Evolutionary conservation across 345 rosid species (phyloP).

Genomic region (Microcos paniculata): DNA sequence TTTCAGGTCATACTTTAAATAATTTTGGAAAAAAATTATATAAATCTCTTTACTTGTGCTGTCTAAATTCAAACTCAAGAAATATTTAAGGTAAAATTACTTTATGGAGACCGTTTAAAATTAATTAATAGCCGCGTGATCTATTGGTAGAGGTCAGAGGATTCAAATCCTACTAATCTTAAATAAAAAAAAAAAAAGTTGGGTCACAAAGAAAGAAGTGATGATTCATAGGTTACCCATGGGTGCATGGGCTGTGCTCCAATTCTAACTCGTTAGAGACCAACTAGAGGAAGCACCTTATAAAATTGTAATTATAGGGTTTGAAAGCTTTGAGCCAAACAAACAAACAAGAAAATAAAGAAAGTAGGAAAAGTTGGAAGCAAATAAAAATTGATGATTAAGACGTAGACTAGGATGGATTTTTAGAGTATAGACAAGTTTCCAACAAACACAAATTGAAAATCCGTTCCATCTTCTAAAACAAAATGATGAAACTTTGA

Average conservation of each 20-base stretch:
- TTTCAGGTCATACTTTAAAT: not conserved
- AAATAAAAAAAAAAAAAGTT: too few species aligned
- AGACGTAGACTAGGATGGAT: slow-evolving; percentile 38
- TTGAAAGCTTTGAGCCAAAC: slow-evolving; percentile 36
- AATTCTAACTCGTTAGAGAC: slow-evolving; percentile 11
- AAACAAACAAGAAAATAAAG: not conserved
- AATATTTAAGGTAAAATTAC: not conserved
- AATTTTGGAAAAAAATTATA: too few species aligned
- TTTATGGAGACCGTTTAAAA: too few species aligned
- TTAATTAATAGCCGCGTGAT: not conserved
- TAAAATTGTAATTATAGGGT: slow-evolving; percentile 41
- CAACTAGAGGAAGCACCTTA: slow-evolving; percentile 19
- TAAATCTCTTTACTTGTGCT: not conserved
- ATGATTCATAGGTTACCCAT: slow-evolving; percentile 36
- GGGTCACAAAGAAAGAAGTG: slow-evolving; percentile 3
- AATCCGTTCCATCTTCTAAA: slow-evolving; percentile 36
- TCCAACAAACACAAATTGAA: slow-evolving; percentile 37
- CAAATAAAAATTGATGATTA: slow-evolving; percentile 32
- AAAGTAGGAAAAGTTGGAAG: not conserved
- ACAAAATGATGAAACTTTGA: slow-evolving; percentile 45
- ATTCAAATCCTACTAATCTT: too few species aligned
- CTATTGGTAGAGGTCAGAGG: not conserved
- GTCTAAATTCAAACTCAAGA: not conserved
- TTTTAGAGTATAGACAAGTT: slow-evolving; percentile 34
- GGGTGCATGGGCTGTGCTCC: slow-evolving; percentile 40